A percentile compares a stretch with the other conserved stretches of the same genome.
Conservation (phyloP, 2,329 filamentous ascomycete species). For the Cercospora canescens region DNA sequence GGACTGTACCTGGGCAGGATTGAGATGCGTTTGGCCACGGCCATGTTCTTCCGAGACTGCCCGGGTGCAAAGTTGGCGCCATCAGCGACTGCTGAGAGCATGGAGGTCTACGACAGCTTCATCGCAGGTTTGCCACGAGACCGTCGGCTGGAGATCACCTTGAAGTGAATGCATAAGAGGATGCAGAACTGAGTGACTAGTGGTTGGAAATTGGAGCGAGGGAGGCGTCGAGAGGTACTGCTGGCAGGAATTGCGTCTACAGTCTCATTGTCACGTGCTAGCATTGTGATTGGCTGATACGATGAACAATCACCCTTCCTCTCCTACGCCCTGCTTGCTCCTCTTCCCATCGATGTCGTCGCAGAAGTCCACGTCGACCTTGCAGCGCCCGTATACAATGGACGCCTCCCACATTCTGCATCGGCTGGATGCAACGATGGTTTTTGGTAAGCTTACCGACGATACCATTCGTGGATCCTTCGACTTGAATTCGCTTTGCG, state of each 20-base stretch:
- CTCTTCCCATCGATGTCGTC: no score
- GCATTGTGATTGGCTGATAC: no score
- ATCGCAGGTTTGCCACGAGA: neutral
- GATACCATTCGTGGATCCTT: neutral
- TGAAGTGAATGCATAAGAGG: neutral
- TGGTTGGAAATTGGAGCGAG: no score
- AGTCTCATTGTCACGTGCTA: no score
- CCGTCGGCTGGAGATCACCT: neutral
- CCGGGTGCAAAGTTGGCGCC: constrained; percentile 23
- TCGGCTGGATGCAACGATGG: neutral
- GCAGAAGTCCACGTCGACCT: no score
- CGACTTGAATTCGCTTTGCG: neutral
- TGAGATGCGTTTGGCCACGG: constrained; percentile 28
- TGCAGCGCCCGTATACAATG: no score
- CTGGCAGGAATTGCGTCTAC: no score
- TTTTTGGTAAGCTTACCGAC: neutral
- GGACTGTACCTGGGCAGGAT: constrained; percentile 33
- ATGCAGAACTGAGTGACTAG: no score
- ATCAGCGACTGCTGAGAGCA: constrained; percentile 27
- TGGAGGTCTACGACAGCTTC: constrained; percentile 19
- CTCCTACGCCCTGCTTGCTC: no score
- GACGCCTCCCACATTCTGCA: no score
- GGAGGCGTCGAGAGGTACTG: no score
- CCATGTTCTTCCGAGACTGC: constrained; percentile 13
- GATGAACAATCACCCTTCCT: no score